These are phyloP conservation scores for Limnomonas spitsbergensis DNA, from an alignment of 139 green algal species.

Conservation along the genomic window DNA sequence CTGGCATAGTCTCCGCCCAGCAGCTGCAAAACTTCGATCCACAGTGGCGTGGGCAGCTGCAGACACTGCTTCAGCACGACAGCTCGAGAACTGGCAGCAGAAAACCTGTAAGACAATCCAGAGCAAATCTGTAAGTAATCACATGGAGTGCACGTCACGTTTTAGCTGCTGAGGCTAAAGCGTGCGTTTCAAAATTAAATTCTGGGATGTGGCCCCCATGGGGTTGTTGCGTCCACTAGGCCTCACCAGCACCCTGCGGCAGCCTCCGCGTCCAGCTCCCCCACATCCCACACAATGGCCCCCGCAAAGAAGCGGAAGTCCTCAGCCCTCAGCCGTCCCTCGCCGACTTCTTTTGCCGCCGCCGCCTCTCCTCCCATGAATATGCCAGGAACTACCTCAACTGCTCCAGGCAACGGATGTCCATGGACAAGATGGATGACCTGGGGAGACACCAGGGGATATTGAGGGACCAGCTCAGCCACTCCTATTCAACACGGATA, in stretches of 20 bases:
- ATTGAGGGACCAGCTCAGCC: no score
- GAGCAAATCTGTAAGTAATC: no score
- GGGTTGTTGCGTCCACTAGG: no score
- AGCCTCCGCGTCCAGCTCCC: conserved; percentile 52
- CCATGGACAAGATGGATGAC: conserved; percentile 47
- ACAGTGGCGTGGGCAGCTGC: conserved; percentile 68
- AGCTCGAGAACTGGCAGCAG: conserved; percentile 49
- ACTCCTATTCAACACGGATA: no score
- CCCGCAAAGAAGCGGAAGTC: conserved; percentile 69
- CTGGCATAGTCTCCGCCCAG: conserved; percentile 23
- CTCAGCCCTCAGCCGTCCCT: conserved; percentile 17
- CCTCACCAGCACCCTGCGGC: conserved; percentile 44
- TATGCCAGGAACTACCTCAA: conserved; percentile 36
- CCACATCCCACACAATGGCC: conserved; percentile 43
- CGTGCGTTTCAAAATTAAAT: no score
- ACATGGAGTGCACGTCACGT: no score
- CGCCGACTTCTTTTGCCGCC: conserved; percentile 26
- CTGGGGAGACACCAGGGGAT: no score
- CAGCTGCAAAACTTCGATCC: conserved; percentile 58
- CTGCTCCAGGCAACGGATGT: conserved; percentile 26
- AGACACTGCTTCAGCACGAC: conserved; percentile 62
- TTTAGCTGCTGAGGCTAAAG: no score
- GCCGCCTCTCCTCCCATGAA: conserved; percentile 38
- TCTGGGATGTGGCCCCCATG: no score
- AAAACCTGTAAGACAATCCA: no score